These are phyloP conservation scores for Chytriomyces sp. DNA, from an alignment of 192 early-diverging fungal species.

Conservation along the genomic window DNA sequence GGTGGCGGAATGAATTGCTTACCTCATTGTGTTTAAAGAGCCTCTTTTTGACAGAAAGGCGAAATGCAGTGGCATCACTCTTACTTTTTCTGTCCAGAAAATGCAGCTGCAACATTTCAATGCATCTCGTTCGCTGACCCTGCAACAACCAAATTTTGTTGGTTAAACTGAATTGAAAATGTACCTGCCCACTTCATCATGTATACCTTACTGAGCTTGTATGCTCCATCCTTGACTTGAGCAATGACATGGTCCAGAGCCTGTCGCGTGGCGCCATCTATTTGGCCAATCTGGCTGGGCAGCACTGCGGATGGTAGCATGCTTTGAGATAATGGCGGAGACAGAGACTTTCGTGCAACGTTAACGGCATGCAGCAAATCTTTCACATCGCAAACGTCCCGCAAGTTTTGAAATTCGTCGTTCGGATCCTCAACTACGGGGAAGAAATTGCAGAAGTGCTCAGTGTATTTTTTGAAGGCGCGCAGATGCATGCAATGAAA, in stretches of 20 bases:
- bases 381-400: slow-evolving; percentile 83
- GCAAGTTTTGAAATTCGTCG: slow-evolving; percentile 82
- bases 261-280: neutral
- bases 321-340: slow-evolving; percentile 40
- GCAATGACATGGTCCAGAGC: slow-evolving; percentile 60
- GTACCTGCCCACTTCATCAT: neutral
- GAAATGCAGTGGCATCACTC: slow-evolving; percentile 58
- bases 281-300: neutral
- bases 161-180: slow-evolving; percentile 5
- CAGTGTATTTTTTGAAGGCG: slow-evolving; percentile 5
- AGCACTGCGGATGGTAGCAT: neutral
- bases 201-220: slow-evolving; percentile 78
- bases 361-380: slow-evolving; percentile 55
- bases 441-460: neutral
- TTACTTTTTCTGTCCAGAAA: slow-evolving; percentile 59
- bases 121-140: slow-evolving; percentile 81
- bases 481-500: too few relatives aligned
- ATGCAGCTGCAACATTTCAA: slow-evolving; percentile 77
- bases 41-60: slow-evolving; percentile 83
- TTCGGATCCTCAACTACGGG: slow-evolving; percentile 89
- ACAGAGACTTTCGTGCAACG: slow-evolving; percentile 64
- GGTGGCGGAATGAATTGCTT: neutral
- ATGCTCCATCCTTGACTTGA: slow-evolving; percentile 57
- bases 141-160: slow-evolving; percentile 34
- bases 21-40: slow-evolving; percentile 80